Evolutionary conservation across 306 rosid genomes (phyloP).

Genomic region (Castanea mollissima): DNA sequence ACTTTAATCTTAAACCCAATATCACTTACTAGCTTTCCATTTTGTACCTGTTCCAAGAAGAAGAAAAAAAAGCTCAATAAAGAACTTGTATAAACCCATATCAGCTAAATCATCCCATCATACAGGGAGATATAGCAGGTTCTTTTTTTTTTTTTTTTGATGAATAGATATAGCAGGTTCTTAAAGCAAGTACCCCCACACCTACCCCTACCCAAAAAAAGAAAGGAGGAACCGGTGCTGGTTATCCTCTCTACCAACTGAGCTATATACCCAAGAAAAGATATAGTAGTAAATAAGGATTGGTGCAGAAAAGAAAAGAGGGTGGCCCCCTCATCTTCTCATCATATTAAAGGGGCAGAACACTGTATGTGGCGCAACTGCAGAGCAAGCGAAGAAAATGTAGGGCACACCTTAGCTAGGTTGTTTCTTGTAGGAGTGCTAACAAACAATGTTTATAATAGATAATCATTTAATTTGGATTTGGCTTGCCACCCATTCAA

Average conservation of each 20-base stretch:
- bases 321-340: too few relatives aligned
- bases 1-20: slow-evolving; percentile 84
- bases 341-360: too few relatives aligned
- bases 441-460: not conserved
- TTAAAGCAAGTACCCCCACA: too few relatives aligned
- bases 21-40: slow-evolving; percentile 54
- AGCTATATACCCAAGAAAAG: too few relatives aligned
- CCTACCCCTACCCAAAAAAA: not conserved
- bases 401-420: too few relatives aligned
- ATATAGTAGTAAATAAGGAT: not conserved
- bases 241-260: not conserved
- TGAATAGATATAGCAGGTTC: not conserved
- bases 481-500: not conserved
- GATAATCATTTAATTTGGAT: not conserved
- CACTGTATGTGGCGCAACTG: too few relatives aligned
- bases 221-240: not conserved
- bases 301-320: too few relatives aligned
- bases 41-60: slow-evolving; percentile 57
- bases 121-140: not conserved
- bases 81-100: not conserved
- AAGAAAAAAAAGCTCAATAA: not conserved
- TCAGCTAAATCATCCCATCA: not conserved
- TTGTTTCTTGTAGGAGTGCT: too few relatives aligned
- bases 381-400: too few relatives aligned
- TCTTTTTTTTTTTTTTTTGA: not conserved